These are phyloP conservation scores for Lactifluus piperatus DNA, from an alignment of 768 basidiomycete species.

Conservation along the genomic window DNA sequence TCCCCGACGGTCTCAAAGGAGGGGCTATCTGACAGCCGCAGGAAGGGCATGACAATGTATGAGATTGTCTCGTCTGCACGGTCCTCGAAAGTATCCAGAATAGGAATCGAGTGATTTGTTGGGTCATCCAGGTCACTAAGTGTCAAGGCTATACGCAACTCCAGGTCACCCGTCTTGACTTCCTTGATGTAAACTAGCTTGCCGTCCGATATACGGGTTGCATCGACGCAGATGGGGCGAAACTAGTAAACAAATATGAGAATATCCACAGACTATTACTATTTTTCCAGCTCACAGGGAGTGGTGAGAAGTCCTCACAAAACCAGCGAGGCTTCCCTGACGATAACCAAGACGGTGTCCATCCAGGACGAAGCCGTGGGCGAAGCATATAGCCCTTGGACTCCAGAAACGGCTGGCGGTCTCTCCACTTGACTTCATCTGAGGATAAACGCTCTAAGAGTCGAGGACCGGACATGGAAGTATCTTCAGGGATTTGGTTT, in stretches of 20 bases:
- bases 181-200: conserved; percentile 27
- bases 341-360: conserved; percentile 19
- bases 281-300: conserved; percentile 1
- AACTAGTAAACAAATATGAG: not conserved
- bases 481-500: not conserved
- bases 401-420: conserved; percentile 10
- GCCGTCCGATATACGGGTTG: conserved; percentile 25
- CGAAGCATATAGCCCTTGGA: conserved; percentile 19
- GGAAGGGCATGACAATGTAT: conserved; percentile 17
- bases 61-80: not conserved
- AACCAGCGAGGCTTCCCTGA: not conserved
- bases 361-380: conserved; percentile 14
- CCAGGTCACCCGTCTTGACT: conserved; percentile 9
- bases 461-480: not conserved
- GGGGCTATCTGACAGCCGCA: not conserved
- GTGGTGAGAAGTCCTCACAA: not conserved
- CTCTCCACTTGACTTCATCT: conserved; percentile 10
- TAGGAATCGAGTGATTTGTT: conserved; percentile 12
- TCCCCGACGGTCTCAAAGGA: not conserved
- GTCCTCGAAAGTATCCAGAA: conserved; percentile 14
- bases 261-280: not conserved
- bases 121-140: not conserved
- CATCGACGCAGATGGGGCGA: conserved; percentile 24
- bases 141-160: conserved; percentile 17
- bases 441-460: not conserved